phyloP scores from a whole-genome alignment of 2,329 filamentous ascomycete genomes.

The Bertia moriformis region DNA sequence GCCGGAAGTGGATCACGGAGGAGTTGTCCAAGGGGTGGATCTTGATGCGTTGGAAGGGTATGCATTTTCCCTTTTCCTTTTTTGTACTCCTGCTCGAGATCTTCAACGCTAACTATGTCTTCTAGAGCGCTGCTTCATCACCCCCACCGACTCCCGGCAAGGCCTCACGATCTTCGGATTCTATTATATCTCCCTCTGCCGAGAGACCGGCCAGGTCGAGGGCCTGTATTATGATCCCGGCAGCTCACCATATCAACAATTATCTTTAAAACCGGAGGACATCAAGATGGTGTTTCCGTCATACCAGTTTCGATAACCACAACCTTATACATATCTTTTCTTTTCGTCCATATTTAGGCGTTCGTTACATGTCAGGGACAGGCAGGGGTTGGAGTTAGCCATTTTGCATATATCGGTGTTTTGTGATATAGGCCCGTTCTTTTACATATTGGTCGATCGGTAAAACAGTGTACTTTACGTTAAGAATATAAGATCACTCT shows the following conservation, averaged over 20 bases:
- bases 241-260: constrained; percentile 29
- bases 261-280: constrained; percentile 22
- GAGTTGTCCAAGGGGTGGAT: constrained; percentile 24
- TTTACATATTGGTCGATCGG: too few relatives aligned
- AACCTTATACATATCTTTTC: neutral
- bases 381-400: too few relatives aligned
- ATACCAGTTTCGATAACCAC: constrained; percentile 21
- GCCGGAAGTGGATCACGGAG: constrained; percentile 24
- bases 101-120: too few relatives aligned
- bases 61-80: constrained; percentile 4
- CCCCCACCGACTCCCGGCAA: constrained; percentile 24
- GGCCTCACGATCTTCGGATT: constrained; percentile 32
- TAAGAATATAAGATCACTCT: too few relatives aligned
- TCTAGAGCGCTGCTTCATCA: constrained; percentile 29
- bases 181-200: constrained; percentile 29
- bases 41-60: constrained; percentile 34
- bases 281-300: constrained; percentile 22
- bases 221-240: constrained; percentile 31
- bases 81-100: too few relatives aligned
- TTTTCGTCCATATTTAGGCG: too few relatives aligned
- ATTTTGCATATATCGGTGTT: too few relatives aligned
- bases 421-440: too few relatives aligned
- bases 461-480: too few relatives aligned
- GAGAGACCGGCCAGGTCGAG: constrained; percentile 26
- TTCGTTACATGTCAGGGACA: too few relatives aligned